Evolutionary conservation across 305 asterid species (phyloP), one percentile per base, ranked within the genome.

Genomic region (Solanum hybrid): DNA sequence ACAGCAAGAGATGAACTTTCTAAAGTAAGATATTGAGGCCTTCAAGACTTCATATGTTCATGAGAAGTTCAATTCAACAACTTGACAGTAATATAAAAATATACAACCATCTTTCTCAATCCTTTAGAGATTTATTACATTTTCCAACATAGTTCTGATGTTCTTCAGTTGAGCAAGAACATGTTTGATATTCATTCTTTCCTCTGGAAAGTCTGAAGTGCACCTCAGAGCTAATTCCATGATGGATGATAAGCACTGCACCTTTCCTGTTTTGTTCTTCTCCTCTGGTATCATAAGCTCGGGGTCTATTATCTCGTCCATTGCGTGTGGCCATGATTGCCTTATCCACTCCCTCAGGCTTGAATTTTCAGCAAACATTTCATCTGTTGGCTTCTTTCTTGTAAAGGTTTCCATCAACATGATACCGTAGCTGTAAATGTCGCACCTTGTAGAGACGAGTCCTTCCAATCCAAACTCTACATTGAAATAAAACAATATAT

Each of bases 401-500:
- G 90, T 64, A 26, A 88, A 88, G 0, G 89, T 89, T 85, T 88
- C 92, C 92, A 90, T 86, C 86, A 90, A 7, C 56, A 90, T 26
- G 27, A 89, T 5, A 12, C 91, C 92, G 12, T 32, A 90, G 71
- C 92, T 90, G 15, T 88, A 90, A 2, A 90, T 69, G 13, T 90
- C 91, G 6, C 35, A 36, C 71, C 78, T 90, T 22, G 86, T 86
- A 19, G 91, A 89, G 1, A 89, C 88, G 1, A 34, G 2, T 14
- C 92, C 92, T n/a, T 90, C 88, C 36, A 81, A 6, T 19, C 92
- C 91, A 29, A 88, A 89, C 73, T 90, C 91, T 89, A 19, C 71
- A 35, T 35, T 35, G 32, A 29, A 73, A 60, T 56, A 60, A 10
- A 60, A 31, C 27, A 76, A 31, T 13, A 0, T 2, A 45, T 82